These are phyloP conservation scores for Phanerochaete carnosa DNA, from an alignment of 768 basidiomycete genomes.

Conservation along the genomic window DNA sequence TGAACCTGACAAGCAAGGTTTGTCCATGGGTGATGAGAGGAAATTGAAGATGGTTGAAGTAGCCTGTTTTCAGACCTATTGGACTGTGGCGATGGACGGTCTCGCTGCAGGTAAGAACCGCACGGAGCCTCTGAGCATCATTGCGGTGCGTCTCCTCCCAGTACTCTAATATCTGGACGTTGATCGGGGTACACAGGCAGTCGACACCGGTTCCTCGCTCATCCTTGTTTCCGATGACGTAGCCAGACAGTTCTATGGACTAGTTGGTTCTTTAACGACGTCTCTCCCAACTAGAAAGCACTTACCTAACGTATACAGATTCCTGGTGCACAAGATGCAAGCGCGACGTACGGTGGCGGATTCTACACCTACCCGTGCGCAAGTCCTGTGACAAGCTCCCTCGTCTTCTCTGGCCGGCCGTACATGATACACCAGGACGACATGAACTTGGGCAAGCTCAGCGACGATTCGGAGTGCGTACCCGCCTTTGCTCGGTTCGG, in stretches of 20 bases:
- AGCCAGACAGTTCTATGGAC: slow-evolving; percentile 43
- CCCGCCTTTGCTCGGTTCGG: neutral
- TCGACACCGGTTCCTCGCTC: slow-evolving; percentile 68
- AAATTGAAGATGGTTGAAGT: neutral
- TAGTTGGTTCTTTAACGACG: slow-evolving; percentile 26
- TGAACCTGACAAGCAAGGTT: slow-evolving; percentile 29
- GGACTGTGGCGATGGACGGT: slow-evolving; percentile 51
- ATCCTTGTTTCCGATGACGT: slow-evolving; percentile 51
- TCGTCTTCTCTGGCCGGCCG: slow-evolving; percentile 41
- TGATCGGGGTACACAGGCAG: slow-evolving; percentile 37
- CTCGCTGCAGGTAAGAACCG: slow-evolving; percentile 31
- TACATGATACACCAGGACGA: slow-evolving; percentile 45
- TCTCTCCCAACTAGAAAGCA: neutral
- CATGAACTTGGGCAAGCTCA: slow-evolving; percentile 51
- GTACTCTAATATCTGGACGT: neutral
- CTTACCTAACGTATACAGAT: slow-evolving; percentile 35
- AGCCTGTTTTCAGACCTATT: slow-evolving; percentile 46
- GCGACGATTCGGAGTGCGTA: slow-evolving; percentile 25
- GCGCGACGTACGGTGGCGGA: slow-evolving; percentile 40
- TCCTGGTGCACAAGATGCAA: slow-evolving; percentile 39
- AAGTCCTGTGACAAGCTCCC: slow-evolving; percentile 29
- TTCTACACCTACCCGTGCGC: slow-evolving; percentile 58
- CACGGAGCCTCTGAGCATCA: slow-evolving; percentile 19
- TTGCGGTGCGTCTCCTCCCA: slow-evolving; percentile 33
- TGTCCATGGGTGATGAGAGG: neutral